phyloP scores from a whole-genome alignment of 768 basidiomycete species.

The Rhizopogon vulgaris region DNA sequence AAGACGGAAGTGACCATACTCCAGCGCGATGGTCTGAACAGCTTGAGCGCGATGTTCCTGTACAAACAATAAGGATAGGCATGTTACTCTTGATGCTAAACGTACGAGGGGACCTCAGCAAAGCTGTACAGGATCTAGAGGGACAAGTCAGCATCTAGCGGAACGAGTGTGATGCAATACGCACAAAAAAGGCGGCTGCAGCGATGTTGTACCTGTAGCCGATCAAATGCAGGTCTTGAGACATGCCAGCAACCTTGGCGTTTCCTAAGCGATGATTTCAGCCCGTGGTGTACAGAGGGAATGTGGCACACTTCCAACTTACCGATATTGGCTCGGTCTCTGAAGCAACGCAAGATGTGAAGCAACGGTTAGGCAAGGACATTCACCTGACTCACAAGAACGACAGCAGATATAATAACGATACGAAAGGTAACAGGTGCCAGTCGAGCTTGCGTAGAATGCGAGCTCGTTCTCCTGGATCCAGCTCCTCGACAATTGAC shows the following conservation, averaged over 20 bases:
- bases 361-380: neutral
- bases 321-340: conserved; percentile 42
- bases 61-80: neutral
- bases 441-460: conserved; percentile 37
- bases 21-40: conserved; percentile 31
- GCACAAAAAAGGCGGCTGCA: conserved; percentile 33
- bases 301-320: conserved; percentile 9
- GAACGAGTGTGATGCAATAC: conserved; percentile 1
- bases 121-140: conserved; percentile 30
- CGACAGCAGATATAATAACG: conserved; percentile 38
- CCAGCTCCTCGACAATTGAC: conserved; percentile 4
- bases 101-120: conserved; percentile 33
- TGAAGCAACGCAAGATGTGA: conserved; percentile 5
- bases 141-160: neutral
- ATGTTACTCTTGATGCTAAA: neutral
- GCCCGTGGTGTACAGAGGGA: neutral
- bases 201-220: conserved; percentile 31
- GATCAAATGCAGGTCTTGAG: conserved; percentile 27
- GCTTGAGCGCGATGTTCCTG: conserved; percentile 33
- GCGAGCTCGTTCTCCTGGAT: conserved; percentile 17
- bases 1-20: conserved; percentile 16
- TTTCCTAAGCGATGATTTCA: conserved; percentile 24
- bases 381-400: conserved; percentile 33
- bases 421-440: conserved; percentile 39
- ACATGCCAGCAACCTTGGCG: conserved; percentile 41